Evolutionary conservation across 306 rosid species (phyloP), one percentile per base, ranked within the genome.

Genomic region (Trichosanthes truncata): DNA sequence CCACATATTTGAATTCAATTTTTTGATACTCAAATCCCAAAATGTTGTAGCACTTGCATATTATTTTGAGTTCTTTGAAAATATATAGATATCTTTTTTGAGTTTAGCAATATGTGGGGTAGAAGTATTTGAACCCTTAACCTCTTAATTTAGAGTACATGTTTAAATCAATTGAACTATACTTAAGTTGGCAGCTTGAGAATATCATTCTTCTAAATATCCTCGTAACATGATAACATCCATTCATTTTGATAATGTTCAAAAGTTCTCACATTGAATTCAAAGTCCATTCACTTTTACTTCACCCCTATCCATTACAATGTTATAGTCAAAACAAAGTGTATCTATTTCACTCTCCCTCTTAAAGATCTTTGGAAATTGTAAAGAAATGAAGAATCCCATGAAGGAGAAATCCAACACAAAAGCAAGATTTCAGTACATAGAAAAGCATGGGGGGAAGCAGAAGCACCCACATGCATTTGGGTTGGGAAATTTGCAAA

Each of bases 361-460:
- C 73, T 66, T 41, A 40, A 68, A 36, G 5, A 41, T 69, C 55
- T 69, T 23, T 11, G 76, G 36, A 69, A 69, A 5, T 69, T 23
- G 76, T 21, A 69, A 69, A 81, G 83, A 76, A 71, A 71, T 51
- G 79, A 81, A 80, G n/a, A 73, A 36, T 77, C 38, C 77, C 80
- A 53, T 69, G 68, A 60, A 79, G 76, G 72, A 68, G 31, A 62
- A 40, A 40, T 46, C 85, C 80, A 85, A 80, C 80, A 84, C 71
- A 74, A 7, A 73, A 83, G 88, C 74, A 82, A 69, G 76, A 84
- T 56, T 86, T 85, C 83, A 81, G 90, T 80, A 81, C 40, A 55
- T 57, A 57, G 86, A 89, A 63, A 82, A 81, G 51, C 89, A 87
- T 80, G 86, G 86, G 83, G 77, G 83, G 86, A 88, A 83, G 89